Percentiles rank a stretch among this genome's conserved stretches.
Conservation (phyloP, 2,329 filamentous ascomycete species). For the Neospermospora avenae region DNA sequence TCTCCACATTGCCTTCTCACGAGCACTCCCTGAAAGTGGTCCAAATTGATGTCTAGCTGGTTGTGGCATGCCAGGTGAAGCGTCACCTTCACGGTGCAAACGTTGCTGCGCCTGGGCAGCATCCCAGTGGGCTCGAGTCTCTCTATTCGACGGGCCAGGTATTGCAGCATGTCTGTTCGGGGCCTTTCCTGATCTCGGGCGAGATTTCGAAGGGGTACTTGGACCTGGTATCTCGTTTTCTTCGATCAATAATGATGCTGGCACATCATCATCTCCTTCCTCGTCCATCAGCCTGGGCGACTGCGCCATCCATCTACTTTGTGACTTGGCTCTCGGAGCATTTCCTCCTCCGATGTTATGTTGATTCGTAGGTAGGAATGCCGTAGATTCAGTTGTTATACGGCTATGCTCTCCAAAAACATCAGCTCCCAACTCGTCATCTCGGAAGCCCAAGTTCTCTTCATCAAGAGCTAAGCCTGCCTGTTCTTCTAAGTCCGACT, state of each 20-base stretch:
- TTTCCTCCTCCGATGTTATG: conserved; percentile 13
- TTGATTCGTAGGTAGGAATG: conserved; percentile 28
- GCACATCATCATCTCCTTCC: conserved; percentile 51
- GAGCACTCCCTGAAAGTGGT: conserved; percentile 50
- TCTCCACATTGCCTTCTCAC: conserved; percentile 67
- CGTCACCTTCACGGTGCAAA: conserved; percentile 42
- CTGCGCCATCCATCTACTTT: conserved; percentile 29
- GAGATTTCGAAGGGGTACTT: conserved; percentile 28
- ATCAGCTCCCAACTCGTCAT: conserved; percentile 34
- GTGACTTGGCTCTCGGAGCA: conserved; percentile 11
- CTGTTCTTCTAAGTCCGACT: conserved; percentile 35
- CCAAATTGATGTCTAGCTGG: conserved; percentile 49
- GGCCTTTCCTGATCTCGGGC: conserved; percentile 15
- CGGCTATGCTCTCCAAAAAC: conserved; percentile 33
- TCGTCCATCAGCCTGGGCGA: conserved; percentile 35
- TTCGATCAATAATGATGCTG: conserved; percentile 61
- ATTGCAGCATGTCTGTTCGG: conserved; percentile 32
- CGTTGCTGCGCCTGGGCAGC: conserved; percentile 49
- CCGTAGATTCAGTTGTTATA: conserved; percentile 33
- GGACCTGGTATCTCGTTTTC: conserved; percentile 38
- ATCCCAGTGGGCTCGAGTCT: conserved; percentile 53
- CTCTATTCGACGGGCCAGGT: conserved; percentile 43
- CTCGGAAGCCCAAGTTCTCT: conserved; percentile 34
- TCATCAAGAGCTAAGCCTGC: conserved; percentile 35
- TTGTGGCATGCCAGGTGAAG: conserved; percentile 25